A percentile compares a stretch with the other conserved stretches of the same genome.
Conservation (phyloP, 2,329 filamentous ascomycete genomes). For the Xylaria sp. region DNA sequence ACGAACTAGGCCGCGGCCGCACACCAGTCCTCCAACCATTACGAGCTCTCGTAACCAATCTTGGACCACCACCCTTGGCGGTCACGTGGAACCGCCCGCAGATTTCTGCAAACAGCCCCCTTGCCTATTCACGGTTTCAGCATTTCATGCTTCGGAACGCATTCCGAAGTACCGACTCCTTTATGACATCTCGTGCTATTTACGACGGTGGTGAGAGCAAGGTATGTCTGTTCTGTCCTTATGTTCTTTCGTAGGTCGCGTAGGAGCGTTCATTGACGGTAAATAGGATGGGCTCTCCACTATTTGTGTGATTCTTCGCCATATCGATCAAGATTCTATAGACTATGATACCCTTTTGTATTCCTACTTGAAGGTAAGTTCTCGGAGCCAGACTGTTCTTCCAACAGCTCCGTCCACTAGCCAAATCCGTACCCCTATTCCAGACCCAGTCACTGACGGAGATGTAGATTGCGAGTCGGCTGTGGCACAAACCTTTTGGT, state of each 20-base stretch:
- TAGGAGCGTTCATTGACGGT: constrained; percentile 6
- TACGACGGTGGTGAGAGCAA: constrained; percentile 74
- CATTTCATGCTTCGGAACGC: constrained; percentile 74
- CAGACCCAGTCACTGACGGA: constrained; percentile 17
- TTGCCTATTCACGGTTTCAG: constrained; percentile 69
- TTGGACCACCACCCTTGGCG: constrained; percentile 68
- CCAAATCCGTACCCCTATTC: background rate
- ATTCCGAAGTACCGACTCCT: constrained; percentile 65
- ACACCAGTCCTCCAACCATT: constrained; percentile 63
- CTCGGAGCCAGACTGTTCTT: background rate
- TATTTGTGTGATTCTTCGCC: constrained; percentile 68
- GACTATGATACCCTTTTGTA: constrained; percentile 69
- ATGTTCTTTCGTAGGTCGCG: too few relatives aligned
- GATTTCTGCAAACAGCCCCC: constrained; percentile 65
- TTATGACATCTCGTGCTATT: constrained; percentile 65
- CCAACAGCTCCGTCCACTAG: background rate
- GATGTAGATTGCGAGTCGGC: constrained; percentile 64
- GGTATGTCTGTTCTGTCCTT: constrained; percentile 42
- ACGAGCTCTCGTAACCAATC: constrained; percentile 64
- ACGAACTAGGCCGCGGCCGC: constrained; percentile 54
- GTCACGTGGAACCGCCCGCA: constrained; percentile 71
- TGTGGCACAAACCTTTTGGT: constrained; percentile 71
- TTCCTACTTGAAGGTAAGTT: constrained; percentile 65
- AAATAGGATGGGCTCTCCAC: constrained; percentile 65
- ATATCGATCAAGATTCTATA: constrained; percentile 67